Evolutionary conservation across 139 green algal species (phyloP), one percentile per base, ranked within the genome.

Genomic region (Mesotaenium endlicherianum): DNA sequence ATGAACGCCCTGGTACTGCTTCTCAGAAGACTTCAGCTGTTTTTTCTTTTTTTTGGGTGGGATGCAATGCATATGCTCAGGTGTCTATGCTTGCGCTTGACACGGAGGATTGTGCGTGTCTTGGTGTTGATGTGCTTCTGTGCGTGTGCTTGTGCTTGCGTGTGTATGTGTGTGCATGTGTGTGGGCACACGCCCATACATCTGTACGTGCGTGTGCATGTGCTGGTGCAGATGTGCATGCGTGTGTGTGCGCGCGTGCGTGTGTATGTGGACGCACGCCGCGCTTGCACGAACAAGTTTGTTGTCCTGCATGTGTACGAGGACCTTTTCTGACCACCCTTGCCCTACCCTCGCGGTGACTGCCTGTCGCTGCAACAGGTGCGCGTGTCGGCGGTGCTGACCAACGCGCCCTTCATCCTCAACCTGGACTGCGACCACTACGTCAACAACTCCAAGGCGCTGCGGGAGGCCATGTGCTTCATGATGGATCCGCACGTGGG

Each of bases 391-490:
- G 82, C 82, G 42, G 50, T 88, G 44, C 58, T 88, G n/a, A 88
- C 82, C 34, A 88, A 88, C 55, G 82, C 60, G 42, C 75, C 75
- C 16, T 88, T 75, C 75, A 88, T 88, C 64, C 76, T 88, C 26
- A 88, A 88, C 67, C 75, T 88, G 43, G 82, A 88, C 50, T 88
- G 82, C 53, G 82, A 88, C 67, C 82, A 88, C 8, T 88, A 88
- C 77, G 53, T 88, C 60, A 86, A 82, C 77, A 87, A 88, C 34
- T 80, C 31, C 58, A 87, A 85, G 47, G 83, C 77, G 34, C 26
- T 88, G 20, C 30, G 77, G 20, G 75, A 88, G 70, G 83, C 83
- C 38, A 86, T 88, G 76, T 88, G 83, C 57, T 88, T 86, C 78
- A 71, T 87, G 55, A 86, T 88, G 76, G 83, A 88, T 30, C 83